Evolutionary conservation across 176 grass and related monocot species (phyloP).

Genomic region (Oryza meridionalis): DNA sequence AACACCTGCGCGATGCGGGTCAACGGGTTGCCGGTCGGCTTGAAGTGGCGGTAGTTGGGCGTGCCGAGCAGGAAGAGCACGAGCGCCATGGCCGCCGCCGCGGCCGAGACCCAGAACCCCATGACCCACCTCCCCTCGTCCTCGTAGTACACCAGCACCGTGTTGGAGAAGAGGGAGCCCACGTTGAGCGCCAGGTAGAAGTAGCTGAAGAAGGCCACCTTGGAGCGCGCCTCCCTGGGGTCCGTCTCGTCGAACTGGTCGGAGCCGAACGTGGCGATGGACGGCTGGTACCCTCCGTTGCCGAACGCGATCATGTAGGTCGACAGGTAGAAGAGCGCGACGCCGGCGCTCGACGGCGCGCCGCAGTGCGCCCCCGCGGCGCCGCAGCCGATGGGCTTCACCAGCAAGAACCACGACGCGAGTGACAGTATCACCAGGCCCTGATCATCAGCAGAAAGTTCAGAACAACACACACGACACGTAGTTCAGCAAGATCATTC

Average conservation of each 20-base stretch:
- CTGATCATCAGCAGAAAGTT: constrained; percentile 36
- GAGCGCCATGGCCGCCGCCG: constrained; percentile 56
- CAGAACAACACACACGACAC: neutral
- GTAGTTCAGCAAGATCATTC: neutral
- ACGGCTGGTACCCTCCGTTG: constrained; percentile 87
- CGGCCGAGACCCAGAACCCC: constrained; percentile 78
- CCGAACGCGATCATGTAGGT: constrained; percentile 92
- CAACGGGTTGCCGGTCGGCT: constrained; percentile 72
- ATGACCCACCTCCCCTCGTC: constrained; percentile 69
- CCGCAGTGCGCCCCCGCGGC: constrained; percentile 45
- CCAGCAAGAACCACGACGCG: constrained; percentile 69
- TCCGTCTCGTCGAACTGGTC: constrained; percentile 95
- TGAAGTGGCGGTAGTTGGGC: constrained; percentile 72
- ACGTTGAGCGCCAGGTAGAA: constrained; percentile 91
- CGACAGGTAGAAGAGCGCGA: constrained; percentile 72
- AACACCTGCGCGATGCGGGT: constrained; percentile 78
- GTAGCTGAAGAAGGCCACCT: constrained; percentile 91
- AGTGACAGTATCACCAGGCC: constrained; percentile 68
- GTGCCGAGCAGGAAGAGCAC: constrained; percentile 77
- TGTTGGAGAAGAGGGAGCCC: constrained; percentile 78
- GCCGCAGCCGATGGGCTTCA: constrained; percentile 77
- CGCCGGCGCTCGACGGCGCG: constrained; percentile 50
- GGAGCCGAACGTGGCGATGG: constrained; percentile 74
- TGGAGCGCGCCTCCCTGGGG: constrained; percentile 55
- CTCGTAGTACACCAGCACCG: constrained; percentile 83